These are phyloP conservation scores for Vanderwaltozyma tropicalis DNA, from an alignment of 805 yeast genomes.

Conservation along the genomic window DNA sequence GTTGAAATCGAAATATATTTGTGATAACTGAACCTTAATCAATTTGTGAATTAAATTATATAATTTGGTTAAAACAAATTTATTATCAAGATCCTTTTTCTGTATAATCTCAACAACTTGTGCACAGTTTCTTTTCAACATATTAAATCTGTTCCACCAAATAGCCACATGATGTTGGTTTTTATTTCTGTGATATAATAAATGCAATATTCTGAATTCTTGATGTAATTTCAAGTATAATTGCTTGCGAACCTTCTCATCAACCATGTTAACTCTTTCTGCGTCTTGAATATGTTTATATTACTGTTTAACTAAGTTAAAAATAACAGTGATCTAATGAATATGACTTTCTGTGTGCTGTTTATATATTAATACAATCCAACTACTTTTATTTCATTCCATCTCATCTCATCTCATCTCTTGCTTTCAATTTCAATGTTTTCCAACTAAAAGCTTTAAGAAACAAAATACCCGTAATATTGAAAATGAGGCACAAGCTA, in stretches of 20 bases:
- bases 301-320: slow-evolving; percentile 14
- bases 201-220: slow-evolving; percentile 51
- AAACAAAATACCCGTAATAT: no score
- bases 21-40: slow-evolving; percentile 32
- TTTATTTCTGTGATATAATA: slow-evolving; percentile 58
- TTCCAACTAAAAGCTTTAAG: no score
- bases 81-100: slow-evolving; percentile 5
- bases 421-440: no score
- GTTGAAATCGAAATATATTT: slow-evolving; percentile 52
- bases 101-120: slow-evolving; percentile 7
- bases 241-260: neutral
- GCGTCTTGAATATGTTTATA: no score
- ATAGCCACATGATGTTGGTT: slow-evolving; percentile 63
- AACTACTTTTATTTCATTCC: no score
- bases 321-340: no score
- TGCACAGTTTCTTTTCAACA: slow-evolving; percentile 44
- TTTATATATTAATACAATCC: no score
- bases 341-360: no score
- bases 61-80: slow-evolving; percentile 5
- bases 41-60: slow-evolving; percentile 17
- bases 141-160: slow-evolving; percentile 71
- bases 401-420: slow-evolving; percentile 11
- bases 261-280: neutral
- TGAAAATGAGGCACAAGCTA: no score
- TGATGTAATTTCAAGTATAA: slow-evolving; percentile 17